These are phyloP conservation scores for Aspergillus sp. DNA, from an alignment of 2,329 filamentous ascomycete species.

Conservation along the genomic window DNA sequence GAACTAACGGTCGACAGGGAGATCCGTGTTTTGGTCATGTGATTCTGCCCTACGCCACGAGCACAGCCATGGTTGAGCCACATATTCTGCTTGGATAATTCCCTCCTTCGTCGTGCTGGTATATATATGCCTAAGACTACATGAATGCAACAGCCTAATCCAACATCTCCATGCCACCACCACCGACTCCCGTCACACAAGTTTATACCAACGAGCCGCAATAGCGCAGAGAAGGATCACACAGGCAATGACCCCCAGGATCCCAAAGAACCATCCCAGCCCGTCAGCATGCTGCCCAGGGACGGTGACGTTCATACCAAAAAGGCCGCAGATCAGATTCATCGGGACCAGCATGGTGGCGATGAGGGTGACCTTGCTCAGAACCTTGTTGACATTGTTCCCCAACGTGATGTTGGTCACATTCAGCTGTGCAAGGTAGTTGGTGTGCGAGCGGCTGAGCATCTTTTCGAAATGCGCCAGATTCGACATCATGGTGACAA, in stretches of 20 bases:
- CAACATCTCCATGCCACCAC: background rate
- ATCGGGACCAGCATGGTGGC: conserved; percentile 94
- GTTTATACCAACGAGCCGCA: conserved; percentile 33
- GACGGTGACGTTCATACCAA: conserved; percentile 44
- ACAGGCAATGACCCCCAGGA: conserved; percentile 36
- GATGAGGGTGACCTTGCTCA: conserved; percentile 90
- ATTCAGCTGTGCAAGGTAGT: conserved; percentile 88
- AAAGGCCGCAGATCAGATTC: conserved; percentile 68
- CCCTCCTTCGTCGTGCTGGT: no score
- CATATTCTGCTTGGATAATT: no score
- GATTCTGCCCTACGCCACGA: no score
- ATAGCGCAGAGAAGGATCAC: conserved; percentile 32
- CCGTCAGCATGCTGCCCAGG: conserved; percentile 29
- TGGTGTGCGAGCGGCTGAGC: conserved; percentile 84
- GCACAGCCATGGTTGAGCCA: no score
- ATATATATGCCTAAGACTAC: no score
- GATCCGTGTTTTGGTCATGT: no score
- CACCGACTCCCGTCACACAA: conserved; percentile 21
- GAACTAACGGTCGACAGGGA: no score
- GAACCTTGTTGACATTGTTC: conserved; percentile 75
- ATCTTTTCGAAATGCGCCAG: conserved; percentile 96
- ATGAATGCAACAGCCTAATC: background rate
- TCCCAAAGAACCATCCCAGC: conserved; percentile 42
- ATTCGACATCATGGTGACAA: conserved; percentile 98
- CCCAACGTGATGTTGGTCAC: conserved; percentile 86